Base-by-base conservation (phyloP, 2,329 filamentous ascomycete genomes). In the Colletotrichum sp. region DNA sequence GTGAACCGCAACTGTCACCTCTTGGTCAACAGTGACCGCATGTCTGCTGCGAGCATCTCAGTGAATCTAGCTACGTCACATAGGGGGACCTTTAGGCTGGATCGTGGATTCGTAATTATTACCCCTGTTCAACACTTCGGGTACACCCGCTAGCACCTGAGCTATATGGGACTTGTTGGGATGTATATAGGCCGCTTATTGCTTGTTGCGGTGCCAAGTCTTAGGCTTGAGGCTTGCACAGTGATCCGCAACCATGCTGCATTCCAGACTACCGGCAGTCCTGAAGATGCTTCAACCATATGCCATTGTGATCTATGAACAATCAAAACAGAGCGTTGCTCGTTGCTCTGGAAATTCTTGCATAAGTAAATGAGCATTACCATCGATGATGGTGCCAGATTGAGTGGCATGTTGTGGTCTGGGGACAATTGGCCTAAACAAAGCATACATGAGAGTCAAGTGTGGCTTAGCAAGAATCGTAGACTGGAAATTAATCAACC, bases 51-150 rank as follows among this genome's bases (percentile, higher is more conserved):
- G 8, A 52, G n/a, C 6, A 21, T 2, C 0, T 8, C n/a, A 21
- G 44, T 6, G 10, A 21, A 52, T 21, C n/a, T 52, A 52, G 44
- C 44, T 5, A 52, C n/a, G 44, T 52, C 44, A 52, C n/a, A 52
- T 5, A 13, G 44, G 1, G 10, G 4, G n/a, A 21, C 3, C n/a
- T 52, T 13, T n/a, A 4, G 1, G 9, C 39, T n/a, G n/a, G n/a
- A 6, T 2, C 9, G 39, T 6, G 13, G n/a, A 52, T 21, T 52
- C 12, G 6, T 13, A 8, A 2, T 52, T 52, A 21, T 8, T 21
- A 52, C n/a, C 44, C 6, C 1, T 52, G 44, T 3, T 8, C 44
- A n/a, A 52, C 3, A 52, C n/a, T 8, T 21, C 2, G 10, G 2
- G 44, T 52, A 52, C 44, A 2, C 44, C 44, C n/a, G 44, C 44